Evolutionary conservation across 2,329 filamentous ascomycete species (phyloP).

Genomic region (Hypoxylon sp.): DNA sequence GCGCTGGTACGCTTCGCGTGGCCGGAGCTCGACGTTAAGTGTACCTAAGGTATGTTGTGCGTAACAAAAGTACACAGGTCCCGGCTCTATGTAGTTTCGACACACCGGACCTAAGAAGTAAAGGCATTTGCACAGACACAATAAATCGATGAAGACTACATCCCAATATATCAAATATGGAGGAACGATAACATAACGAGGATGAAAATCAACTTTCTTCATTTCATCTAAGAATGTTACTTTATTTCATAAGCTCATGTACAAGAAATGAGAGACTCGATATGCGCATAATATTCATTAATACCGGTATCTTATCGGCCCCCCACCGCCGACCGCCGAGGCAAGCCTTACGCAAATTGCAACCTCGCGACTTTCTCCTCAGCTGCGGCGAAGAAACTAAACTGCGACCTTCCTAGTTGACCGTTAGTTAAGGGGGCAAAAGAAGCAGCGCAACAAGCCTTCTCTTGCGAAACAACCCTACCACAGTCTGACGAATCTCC

Average conservation of each 20-base stretch:
- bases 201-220: too few relatives aligned
- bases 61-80: too few relatives aligned
- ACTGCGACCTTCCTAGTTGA: slow-evolving; percentile 24
- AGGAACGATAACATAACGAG: too few relatives aligned
- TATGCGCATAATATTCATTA: too few relatives aligned
- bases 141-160: neutral
- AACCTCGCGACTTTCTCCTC: slow-evolving; percentile 31
- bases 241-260: too few relatives aligned
- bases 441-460: slow-evolving; percentile 8
- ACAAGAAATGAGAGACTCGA: too few relatives aligned
- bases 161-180: too few relatives aligned
- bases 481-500: neutral
- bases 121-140: neutral
- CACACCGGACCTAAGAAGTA: neutral
- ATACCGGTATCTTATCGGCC: neutral
- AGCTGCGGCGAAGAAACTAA: slow-evolving; percentile 26
- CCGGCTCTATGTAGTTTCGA: too few relatives aligned
- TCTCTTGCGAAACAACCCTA: neutral
- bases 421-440: slow-evolving; percentile 1
- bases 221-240: too few relatives aligned
- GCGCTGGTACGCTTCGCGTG: too few relatives aligned
- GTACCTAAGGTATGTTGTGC: too few relatives aligned
- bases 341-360: slow-evolving; percentile 23
- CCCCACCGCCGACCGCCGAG: slow-evolving; percentile 17
- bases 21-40: too few relatives aligned